Evolutionary conservation across 768 basidiomycete genomes (phyloP), one percentile per base, ranked within the genome.

Genomic region (Kwoniella pini): DNA sequence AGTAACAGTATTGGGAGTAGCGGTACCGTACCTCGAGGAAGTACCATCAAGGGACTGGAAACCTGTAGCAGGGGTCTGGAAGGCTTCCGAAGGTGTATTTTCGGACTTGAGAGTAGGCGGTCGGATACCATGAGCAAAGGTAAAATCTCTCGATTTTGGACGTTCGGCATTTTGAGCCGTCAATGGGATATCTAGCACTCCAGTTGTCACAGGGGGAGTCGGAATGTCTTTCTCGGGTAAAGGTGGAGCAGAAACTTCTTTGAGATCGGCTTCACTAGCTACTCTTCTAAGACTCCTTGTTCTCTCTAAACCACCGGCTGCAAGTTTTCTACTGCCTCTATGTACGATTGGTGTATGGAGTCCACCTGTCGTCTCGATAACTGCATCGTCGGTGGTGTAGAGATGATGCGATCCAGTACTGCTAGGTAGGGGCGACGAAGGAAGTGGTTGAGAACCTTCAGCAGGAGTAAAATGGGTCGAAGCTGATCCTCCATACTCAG

Each of bases 231-330:
- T 54, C 44, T 54, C 59, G 15, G 59, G 59, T 24, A 61, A 22
- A 27, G 53, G 59, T 1, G 55, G 55, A 2, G 54, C 24, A 6
- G 44, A 42, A 24, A 36, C 42, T 10, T 63, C 62, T 0, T 62
- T 60, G 2, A 74, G 56, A 61, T 75, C 74, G 17, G 74, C 74
- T 50, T 75, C 74, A 49, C 69, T 71, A 1, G 74, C 71, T 3
- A 71, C 67, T 26, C 74, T 39, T 33, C 74, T 60, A 11, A 75
- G 48, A 51, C 64, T 67, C 28, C 74, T 57, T 33, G 36, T 42
- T 10, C 71, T 58, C 30, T 65, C 63, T 19, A 67, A 39, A 19
- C 61, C 59, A 22, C 70, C 68, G 4, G 60, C 69, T 15, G 73
- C 71, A 5, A 75, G 64, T 26, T 68, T 63, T 12, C 74, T 55